phyloP scores from a whole-genome alignment of 768 basidiomycete species.

The Hygrocybe coccinea region DNA sequence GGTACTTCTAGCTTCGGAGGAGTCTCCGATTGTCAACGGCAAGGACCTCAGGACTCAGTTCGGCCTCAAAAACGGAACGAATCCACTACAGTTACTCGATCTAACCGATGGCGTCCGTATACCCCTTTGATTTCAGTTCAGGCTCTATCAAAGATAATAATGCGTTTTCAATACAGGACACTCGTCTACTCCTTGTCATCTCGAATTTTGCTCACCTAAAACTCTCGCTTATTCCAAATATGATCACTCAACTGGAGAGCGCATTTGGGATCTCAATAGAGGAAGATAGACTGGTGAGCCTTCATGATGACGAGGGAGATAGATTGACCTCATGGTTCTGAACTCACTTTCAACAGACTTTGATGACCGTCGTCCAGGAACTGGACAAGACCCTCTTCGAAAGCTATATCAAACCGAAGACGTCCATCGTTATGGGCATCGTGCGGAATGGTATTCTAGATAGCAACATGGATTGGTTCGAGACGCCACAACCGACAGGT shows the following conservation, averaged over 20 bases:
- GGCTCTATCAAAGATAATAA: constrained; percentile 1
- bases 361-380: constrained; percentile 73
- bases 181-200: constrained; percentile 78
- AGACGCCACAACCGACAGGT: constrained; percentile 90
- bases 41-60: constrained; percentile 32
- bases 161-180: constrained; percentile 56
- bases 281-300: constrained; percentile 63
- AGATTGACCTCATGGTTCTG: constrained; percentile 6
- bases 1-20: constrained; percentile 70
- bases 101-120: constrained; percentile 55
- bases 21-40: constrained; percentile 46
- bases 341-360: constrained; percentile 40
- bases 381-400: constrained; percentile 88
- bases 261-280: constrained; percentile 67
- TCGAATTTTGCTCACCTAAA: constrained; percentile 83
- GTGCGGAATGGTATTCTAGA: constrained; percentile 78
- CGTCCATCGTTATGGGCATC: constrained; percentile 58
- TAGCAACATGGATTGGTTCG: constrained; percentile 85
- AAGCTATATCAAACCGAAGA: constrained; percentile 79
- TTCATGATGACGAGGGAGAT: constrained; percentile 7
- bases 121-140: constrained; percentile 4
- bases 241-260: constrained; percentile 75
- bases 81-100: constrained; percentile 55
- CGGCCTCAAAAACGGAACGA: constrained; percentile 33
- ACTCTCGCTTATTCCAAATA: constrained; percentile 62